Percentiles rank a stretch among this genome's conserved stretches.
Evolutionary conservation across 192 early-diverging fungal species (phyloP).

Genomic region (Haplosporangium gracile): DNA sequence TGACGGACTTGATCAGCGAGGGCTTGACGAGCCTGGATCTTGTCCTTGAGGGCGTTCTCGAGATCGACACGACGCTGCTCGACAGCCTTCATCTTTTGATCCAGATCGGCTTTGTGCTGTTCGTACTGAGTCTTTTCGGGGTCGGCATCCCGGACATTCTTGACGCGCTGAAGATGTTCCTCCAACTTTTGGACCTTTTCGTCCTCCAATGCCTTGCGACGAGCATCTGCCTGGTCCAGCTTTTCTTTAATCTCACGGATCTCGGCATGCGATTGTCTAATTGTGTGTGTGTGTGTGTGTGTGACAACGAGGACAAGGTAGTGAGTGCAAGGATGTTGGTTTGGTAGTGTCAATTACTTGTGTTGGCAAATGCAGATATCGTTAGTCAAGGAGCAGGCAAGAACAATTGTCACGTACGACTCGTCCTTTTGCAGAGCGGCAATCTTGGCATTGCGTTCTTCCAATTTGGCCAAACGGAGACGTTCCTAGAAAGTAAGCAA

Average conservation of each 20-base stretch:
- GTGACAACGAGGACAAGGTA: neutral
- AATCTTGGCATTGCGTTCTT: slow-evolving; percentile 48
- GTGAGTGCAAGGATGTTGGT: no score
- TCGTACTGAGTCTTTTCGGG: slow-evolving; percentile 41
- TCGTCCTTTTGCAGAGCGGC: slow-evolving; percentile 54
- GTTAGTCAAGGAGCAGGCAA: neutral
- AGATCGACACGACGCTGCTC: slow-evolving; percentile 45
- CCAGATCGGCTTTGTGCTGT: slow-evolving; percentile 43
- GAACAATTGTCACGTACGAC: slow-evolving; percentile 4
- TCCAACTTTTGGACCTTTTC: slow-evolving; percentile 47
- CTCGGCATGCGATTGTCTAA: slow-evolving; percentile 28
- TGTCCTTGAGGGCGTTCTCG: slow-evolving; percentile 46
- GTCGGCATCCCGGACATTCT: slow-evolving; percentile 31
- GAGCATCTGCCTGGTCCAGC: slow-evolving; percentile 43
- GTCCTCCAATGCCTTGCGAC: slow-evolving; percentile 49
- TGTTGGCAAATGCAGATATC: neutral
- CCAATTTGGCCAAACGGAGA: slow-evolving; percentile 38
- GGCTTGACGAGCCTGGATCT: slow-evolving; percentile 39
- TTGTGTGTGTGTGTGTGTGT: neutral
- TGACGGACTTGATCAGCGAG: slow-evolving; percentile 53
- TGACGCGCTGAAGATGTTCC: slow-evolving; percentile 38
- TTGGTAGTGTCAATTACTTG: neutral
- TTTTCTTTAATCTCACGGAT: slow-evolving; percentile 53
- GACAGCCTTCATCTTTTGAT: slow-evolving; percentile 53
- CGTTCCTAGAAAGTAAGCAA: slow-evolving; percentile 26